phyloP scores from a whole-genome alignment of 1,139 yeast species.

The Diutina ranongensis region DNA sequence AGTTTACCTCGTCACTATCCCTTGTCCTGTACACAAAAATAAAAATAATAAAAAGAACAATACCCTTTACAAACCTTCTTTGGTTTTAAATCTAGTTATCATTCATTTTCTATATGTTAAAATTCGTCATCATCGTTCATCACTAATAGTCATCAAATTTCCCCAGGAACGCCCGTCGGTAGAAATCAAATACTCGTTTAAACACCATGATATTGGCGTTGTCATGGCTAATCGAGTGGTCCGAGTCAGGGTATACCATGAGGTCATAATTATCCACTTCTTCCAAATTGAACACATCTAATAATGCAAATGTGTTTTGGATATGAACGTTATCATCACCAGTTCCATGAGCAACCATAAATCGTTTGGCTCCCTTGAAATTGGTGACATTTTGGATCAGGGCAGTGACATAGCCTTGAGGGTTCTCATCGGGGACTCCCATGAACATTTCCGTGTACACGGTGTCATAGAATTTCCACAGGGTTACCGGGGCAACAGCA shows the following conservation, averaged over 20 bases:
- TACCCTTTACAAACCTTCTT: too few species aligned
- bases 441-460: conserved; percentile 71
- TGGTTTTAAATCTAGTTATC: too few species aligned
- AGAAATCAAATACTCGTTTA: conserved; percentile 53
- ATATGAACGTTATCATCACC: conserved; percentile 80
- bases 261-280: conserved; percentile 60
- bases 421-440: conserved; percentile 56
- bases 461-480: conserved; percentile 67
- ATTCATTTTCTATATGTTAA: neutral
- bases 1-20: too few species aligned
- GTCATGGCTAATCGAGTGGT: conserved; percentile 60
- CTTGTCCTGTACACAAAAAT: too few species aligned
- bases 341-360: conserved; percentile 65
- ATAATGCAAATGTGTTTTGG: conserved; percentile 54
- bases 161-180: conserved; percentile 33
- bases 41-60: too few species aligned
- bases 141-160: neutral
- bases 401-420: conserved; percentile 42
- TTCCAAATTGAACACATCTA: conserved; percentile 49
- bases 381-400: conserved; percentile 39
- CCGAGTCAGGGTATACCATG: conserved; percentile 70
- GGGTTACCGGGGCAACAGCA: conserved; percentile 74
- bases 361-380: conserved; percentile 42
- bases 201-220: conserved; percentile 58
- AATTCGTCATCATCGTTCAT: neutral